A percentile compares a stretch with the other conserved stretches of the same genome.
These are phyloP conservation scores for Lecanosticta acicola DNA, from an alignment of 2,329 filamentous ascomycete genomes.

Conservation along the genomic window DNA sequence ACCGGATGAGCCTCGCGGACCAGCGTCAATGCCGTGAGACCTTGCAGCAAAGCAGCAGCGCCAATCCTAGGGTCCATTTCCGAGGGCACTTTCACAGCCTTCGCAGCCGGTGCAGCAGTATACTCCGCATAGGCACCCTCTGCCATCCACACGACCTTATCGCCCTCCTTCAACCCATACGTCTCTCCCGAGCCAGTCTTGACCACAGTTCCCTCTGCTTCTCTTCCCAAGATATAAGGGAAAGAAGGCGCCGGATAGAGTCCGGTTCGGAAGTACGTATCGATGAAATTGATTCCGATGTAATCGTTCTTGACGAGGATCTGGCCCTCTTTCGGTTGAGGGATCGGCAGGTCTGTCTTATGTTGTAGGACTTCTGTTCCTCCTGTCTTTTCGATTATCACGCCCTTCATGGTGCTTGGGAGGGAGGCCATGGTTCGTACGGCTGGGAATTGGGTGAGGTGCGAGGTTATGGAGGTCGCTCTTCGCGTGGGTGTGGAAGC, in stretches of 20 bases:
- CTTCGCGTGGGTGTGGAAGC: constrained; percentile 19
- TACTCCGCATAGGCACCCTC: constrained; percentile 55
- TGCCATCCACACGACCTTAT: constrained; percentile 66
- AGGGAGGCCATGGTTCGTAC: constrained; percentile 42
- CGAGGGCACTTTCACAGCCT: constrained; percentile 59
- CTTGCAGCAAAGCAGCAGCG: constrained; percentile 69
- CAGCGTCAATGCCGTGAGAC: constrained; percentile 74
- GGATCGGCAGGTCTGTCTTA: constrained; percentile 65
- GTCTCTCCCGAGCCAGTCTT: constrained; percentile 51
- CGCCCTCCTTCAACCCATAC: constrained; percentile 55
- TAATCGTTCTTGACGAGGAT: constrained; percentile 76
- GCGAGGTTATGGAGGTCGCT: constrained; percentile 24
- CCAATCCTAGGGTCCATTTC: constrained; percentile 56
- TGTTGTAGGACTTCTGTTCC: constrained; percentile 67
- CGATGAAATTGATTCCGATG: constrained; percentile 82
- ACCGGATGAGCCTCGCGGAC: constrained; percentile 68
- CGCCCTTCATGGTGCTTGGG: constrained; percentile 65
- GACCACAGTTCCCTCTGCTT: constrained; percentile 68
- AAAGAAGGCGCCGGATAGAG: constrained; percentile 65
- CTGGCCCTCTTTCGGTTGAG: constrained; percentile 61
- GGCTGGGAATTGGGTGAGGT: constrained; percentile 10
- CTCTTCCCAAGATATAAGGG: constrained; percentile 73
- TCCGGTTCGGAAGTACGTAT: constrained; percentile 85
- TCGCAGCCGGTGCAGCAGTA: constrained; percentile 48
- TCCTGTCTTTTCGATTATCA: constrained; percentile 67